A percentile compares a stretch with the other conserved stretches of the same genome.
Evolutionary conservation across 805 yeast species (phyloP).

Genomic region (Yamadazyma philogaea): DNA sequence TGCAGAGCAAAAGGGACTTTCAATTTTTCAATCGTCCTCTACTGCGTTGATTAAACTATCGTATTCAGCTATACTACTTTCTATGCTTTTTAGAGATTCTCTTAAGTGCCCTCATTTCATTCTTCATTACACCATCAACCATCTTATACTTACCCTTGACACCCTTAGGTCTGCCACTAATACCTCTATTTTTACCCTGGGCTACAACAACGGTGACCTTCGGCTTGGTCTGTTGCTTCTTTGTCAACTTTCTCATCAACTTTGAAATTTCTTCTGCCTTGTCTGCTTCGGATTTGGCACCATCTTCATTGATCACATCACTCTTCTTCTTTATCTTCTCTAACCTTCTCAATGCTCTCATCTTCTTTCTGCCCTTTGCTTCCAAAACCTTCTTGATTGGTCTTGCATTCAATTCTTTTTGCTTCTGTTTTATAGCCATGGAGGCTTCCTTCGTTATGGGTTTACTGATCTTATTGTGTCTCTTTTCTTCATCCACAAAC

Average conservation of each 20-base stretch:
- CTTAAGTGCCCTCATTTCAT: conserved; percentile 89
- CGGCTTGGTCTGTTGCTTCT: conserved; percentile 70
- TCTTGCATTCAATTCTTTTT: conserved; percentile 78
- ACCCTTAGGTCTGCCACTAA: conserved; percentile 95
- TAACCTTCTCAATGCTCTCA: conserved; percentile 82
- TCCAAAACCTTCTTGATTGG: conserved; percentile 98
- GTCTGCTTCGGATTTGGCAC: conserved; percentile 83
- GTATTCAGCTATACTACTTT: conserved; percentile 28
- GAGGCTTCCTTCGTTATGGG: conserved; percentile 90
- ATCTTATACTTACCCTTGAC: conserved; percentile 96
- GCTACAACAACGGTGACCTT: conserved; percentile 89
- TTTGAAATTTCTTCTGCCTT: conserved; percentile 90
- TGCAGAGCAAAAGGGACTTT: no score
- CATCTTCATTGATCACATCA: conserved; percentile 84
- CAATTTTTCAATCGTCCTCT: neutral
- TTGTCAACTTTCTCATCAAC: conserved; percentile 75
- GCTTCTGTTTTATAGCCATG: conserved; percentile 41
- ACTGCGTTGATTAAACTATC: neutral
- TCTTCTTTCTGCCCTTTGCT: conserved; percentile 93
- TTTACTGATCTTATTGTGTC: conserved; percentile 78
- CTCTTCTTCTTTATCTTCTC: conserved; percentile 91
- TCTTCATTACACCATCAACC: conserved; percentile 98
- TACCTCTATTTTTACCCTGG: conserved; percentile 75
- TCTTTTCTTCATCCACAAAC: conserved; percentile 90
- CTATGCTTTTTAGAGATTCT: conserved; percentile 86